phyloP scores from a whole-genome alignment of 75 land plant species.

The Adiantum capillusveneris region DNA sequence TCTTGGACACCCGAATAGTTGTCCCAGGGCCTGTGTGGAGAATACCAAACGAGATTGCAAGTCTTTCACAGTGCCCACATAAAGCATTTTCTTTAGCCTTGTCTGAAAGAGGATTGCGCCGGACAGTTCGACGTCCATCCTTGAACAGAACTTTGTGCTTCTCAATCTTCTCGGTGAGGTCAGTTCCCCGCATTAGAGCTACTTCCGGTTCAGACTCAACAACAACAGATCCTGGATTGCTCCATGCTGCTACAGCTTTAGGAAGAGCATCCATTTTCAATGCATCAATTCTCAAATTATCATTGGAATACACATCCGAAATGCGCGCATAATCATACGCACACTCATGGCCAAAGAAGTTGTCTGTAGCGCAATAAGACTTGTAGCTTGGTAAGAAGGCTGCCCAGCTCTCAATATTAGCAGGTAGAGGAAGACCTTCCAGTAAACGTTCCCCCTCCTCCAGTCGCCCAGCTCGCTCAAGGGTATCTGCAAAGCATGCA shows the following conservation, averaged over 20 bases:
- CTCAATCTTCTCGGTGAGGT: conserved; percentile 1
- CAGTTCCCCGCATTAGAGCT: not conserved
- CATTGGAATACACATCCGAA: not conserved
- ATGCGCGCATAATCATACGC: not conserved
- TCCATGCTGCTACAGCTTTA: conserved; percentile 1
- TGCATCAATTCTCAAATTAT: not conserved
- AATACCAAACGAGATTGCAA: conserved; percentile 1
- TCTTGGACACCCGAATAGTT: conserved; percentile 2
- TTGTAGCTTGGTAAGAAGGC: not conserved
- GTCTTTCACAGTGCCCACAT: conserved; percentile 3
- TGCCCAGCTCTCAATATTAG: not conserved
- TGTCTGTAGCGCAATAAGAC: not conserved
- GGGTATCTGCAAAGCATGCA: conserved; percentile 51
- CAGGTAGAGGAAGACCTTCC: conserved; percentile 16
- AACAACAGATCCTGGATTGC: not conserved
- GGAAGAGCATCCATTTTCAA: not conserved
- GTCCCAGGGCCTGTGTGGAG: conserved; percentile 1
- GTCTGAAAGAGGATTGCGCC: not conserved
- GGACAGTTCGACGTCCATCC: not conserved
- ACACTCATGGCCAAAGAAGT: not conserved
- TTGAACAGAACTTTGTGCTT: not conserved
- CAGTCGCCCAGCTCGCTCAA: conserved; percentile 48
- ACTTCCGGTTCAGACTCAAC: not conserved
- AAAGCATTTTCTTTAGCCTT: conserved; percentile 1
- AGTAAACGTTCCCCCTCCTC: conserved; percentile 34